These are phyloP conservation scores for Pulveroboletus sp. DNA, from an alignment of 768 basidiomycete species.

Conservation along the genomic window DNA sequence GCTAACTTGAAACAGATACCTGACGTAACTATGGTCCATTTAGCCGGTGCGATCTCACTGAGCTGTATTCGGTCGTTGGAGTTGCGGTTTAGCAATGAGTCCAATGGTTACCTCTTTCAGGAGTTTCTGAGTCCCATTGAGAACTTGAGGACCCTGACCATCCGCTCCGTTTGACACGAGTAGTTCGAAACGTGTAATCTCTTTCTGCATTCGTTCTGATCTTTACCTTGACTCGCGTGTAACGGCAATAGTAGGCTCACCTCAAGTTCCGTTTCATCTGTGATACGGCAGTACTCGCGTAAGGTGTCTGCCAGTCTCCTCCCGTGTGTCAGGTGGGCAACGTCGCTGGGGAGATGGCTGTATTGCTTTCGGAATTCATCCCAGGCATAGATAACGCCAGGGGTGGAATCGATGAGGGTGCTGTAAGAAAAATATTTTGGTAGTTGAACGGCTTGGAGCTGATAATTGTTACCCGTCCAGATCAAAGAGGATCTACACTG, in stretches of 20 bases:
- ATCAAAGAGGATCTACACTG: conserved; percentile 57
- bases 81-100: background rate
- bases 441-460: background rate
- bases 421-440: conserved; percentile 33
- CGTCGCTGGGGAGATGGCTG: conserved; percentile 42
- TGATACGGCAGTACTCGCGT: conserved; percentile 60
- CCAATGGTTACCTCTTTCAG: conserved; percentile 44
- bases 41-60: conserved; percentile 21
- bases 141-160: conserved; percentile 46
- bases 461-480: conserved; percentile 55
- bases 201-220: conserved; percentile 39
- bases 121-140: conserved; percentile 63
- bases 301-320: conserved; percentile 73
- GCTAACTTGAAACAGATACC: conserved; percentile 35
- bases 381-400: conserved; percentile 80
- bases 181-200: conserved; percentile 74
- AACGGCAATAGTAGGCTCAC: conserved; percentile 35
- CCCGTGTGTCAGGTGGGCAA: conserved; percentile 68
- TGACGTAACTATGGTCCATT: conserved; percentile 85
- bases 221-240: background rate
- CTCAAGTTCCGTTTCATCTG: conserved; percentile 51
- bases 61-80: conserved; percentile 16
- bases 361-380: conserved; percentile 63
- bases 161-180: conserved; percentile 55
- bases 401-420: conserved; percentile 78